Base-by-base conservation (phyloP, 371 early-diverging fungal species). In the Saksenaea oblongispora region DNA sequence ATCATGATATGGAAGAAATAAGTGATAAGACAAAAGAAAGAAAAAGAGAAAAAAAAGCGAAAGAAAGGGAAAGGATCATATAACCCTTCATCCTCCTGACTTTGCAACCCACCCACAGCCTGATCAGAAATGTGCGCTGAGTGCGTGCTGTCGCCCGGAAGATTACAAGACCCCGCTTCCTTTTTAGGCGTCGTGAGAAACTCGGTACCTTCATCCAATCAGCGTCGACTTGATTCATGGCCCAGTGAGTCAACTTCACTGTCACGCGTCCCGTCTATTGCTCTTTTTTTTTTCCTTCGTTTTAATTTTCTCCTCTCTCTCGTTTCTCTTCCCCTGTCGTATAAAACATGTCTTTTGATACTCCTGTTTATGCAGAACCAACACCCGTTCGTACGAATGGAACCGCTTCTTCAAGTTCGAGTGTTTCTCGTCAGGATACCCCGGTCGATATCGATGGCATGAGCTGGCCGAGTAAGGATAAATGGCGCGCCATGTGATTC, bases 391-490 rank as follows among this genome's bases (percentile, higher is more conserved):
- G 58, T 13, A 26, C 18, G 2, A 15, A 22, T 18, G 26, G 41
- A 13, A 10, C 41, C 14, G 37, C 28, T 18, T 13, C 24, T 13
- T 15, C 28, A 41, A 39, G 27, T 11, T 37, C 42, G 10, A 14
- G 15, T 26, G 58, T 41, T 28, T 27, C 42, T 17, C 67, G 76
- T 39, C 70, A 67, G 42, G 64, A 63, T 17, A 72, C 76, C 39
- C 78, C 80, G 55, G 71, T 79, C 18, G 72, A 78, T 37, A 62
- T 69, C 8, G 75, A 79, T 65, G 83, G 83, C 35, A 64, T 82
- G 67, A 82, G 80, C 58, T 82, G 78, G 78, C 83, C 83, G 58
- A 82, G 83, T 82, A 78, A 69, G 72, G 63, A 18, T 27, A 42
- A 44, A 39, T 47, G 18, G 51, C 53, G 18, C 13, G 3, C 34